Percentiles rank a stretch among this genome's conserved stretches.
These are phyloP conservation scores for Pyrenophora graminea DNA, from an alignment of 2,329 filamentous ascomycete species.

Conservation along the genomic window DNA sequence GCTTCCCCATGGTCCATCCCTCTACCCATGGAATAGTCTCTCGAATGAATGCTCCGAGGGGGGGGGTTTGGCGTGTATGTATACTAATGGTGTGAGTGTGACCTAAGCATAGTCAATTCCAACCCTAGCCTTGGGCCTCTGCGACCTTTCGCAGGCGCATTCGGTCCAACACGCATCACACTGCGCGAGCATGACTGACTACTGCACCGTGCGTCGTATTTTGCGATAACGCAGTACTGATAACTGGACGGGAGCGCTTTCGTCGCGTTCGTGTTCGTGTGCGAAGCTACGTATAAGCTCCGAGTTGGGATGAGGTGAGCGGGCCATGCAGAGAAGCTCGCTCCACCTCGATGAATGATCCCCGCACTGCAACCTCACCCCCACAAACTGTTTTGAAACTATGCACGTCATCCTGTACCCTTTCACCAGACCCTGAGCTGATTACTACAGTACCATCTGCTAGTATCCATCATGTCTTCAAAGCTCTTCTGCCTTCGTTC, in stretches of 20 bases:
- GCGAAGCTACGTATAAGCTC: constrained; percentile 3
- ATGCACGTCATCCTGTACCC: constrained; percentile 14
- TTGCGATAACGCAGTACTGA: not conserved
- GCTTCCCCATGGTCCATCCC: not conserved
- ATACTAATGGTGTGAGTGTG: no score
- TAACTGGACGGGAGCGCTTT: not conserved
- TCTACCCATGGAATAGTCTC: not conserved
- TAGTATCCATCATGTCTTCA: constrained; percentile 29
- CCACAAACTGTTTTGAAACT: constrained; percentile 16
- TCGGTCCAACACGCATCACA: no score
- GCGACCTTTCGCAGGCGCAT: no score
- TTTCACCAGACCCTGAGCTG: not conserved
- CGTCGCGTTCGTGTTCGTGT: not conserved
- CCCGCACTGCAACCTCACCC: constrained; percentile 18
- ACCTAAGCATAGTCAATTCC: no score
- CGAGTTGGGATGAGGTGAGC: not conserved
- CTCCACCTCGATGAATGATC: constrained; percentile 16
- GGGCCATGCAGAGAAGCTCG: constrained; percentile 17
- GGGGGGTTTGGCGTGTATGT: no score
- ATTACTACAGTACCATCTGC: not conserved
- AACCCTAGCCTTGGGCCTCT: no score
- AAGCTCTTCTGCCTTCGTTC: constrained; percentile 39
- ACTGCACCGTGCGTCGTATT: not conserved
- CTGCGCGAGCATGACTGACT: not conserved
- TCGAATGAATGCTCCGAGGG: not conserved